Evolutionary conservation across 345 rosid genomes (phyloP), one percentile per base, ranked within the genome.

Genomic region (Brassica juncea): DNA sequence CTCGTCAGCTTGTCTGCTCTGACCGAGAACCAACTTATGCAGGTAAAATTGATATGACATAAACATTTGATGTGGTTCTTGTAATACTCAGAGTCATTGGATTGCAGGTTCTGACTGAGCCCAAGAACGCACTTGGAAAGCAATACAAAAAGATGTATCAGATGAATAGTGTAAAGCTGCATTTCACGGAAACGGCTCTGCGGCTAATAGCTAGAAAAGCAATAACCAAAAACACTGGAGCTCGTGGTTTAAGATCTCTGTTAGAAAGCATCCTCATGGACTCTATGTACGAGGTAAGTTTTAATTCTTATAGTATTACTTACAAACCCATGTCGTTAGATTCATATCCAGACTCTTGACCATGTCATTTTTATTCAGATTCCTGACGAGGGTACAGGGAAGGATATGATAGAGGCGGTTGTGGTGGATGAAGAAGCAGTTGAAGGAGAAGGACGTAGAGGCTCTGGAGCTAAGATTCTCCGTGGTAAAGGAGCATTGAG

Each of bases 1-100:
- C 98, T 96, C 70, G 98, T 93, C 79, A 96, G 98, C 74, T 86
- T 96, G 82, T 90, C 88, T 59, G 99, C 99, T 65, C 88, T 96
- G 74, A 91, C 92, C 4, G 98, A 96, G 88, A 82, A 90, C 83
- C 98, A 96, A 76, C 99, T 96, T 77, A 91, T 96, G 81, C 90
- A 96, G 97, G 99, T 96, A 64, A 15, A 21, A 30, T 42, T n/a
- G 15, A 58, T 54, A 49, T 70, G 7, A 52, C 2, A 62, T 52
- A 14, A 42, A 66, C 61, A 19, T 71, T 31, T n/a, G 55, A 34
- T 55, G 12, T 65, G 25, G 14, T 15, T 69, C 52, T 61, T 5
- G 16, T 57, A 73, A 68, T 39, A 62, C 35, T 68, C 7, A 4
- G 1, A 57, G n/a, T 23, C 57, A 5, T 79, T 77, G 62, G 58